Evolutionary conservation across 495 filamentous ascomycete species (phyloP).

Genomic region (Apodospora peruviana): DNA sequence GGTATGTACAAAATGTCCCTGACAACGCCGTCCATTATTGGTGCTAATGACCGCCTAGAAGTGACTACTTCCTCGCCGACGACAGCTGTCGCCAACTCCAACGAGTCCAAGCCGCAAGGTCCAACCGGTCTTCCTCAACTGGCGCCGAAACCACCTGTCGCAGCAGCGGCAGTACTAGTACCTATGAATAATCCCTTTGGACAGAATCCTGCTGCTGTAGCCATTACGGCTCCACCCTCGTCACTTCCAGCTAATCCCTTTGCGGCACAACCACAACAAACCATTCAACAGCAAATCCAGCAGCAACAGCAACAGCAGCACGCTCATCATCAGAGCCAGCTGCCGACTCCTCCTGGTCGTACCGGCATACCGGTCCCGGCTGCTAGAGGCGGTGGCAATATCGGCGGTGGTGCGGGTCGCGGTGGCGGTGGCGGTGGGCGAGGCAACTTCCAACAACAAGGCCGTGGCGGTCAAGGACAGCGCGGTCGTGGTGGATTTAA

Average conservation of each 20-base stretch:
- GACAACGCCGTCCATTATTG: too few species aligned
- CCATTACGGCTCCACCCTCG: neutral
- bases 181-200: slow-evolving; percentile 8
- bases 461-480: slow-evolving; percentile 19
- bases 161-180: slow-evolving; percentile 2
- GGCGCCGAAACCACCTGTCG: neutral
- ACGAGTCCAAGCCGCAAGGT: slow-evolving; percentile 14
- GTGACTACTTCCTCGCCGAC: neutral
- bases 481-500: slow-evolving; percentile 22
- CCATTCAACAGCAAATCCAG: neutral
- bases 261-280: slow-evolving; percentile 4
- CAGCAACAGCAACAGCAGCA: slow-evolving; percentile 1
- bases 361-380: neutral
- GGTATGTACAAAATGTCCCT: neutral
- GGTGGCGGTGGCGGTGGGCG: slow-evolving; percentile 8
- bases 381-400: slow-evolving; percentile 5
- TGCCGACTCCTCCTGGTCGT: neutral
- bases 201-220: neutral
- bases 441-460: neutral
- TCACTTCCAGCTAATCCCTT: slow-evolving; percentile 11
- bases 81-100: neutral
- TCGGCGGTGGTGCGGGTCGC: slow-evolving; percentile 3
- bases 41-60: too few species aligned
- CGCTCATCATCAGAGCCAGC: neutral
- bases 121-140: neutral